Evolutionary conservation across 2,329 filamentous ascomycete genomes (phyloP), one percentile per base, ranked within the genome.

Genomic region (Colletotrichum simmondsii): DNA sequence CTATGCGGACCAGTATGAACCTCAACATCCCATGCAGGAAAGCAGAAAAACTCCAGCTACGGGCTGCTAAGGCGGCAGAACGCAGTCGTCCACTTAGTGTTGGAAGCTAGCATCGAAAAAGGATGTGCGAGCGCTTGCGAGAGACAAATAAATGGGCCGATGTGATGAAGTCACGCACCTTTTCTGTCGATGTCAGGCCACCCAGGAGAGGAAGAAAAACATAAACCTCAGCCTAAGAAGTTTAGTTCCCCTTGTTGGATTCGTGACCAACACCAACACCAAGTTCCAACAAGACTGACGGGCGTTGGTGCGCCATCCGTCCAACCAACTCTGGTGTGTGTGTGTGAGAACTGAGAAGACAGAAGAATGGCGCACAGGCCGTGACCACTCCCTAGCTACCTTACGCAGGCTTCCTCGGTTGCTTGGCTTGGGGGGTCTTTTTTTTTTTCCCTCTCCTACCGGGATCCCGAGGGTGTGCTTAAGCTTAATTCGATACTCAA

Each of bases 401-500:
- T 35, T 57, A 49, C 16, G 42, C 46, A 57, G 12, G 16, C 42
- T 28, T 32, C 11, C 35, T 68, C 53, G 64, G 22, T 58, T 67
- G 63, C 63, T 56, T 30, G 49, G 54, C 60, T 66, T 61, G 56
- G 60, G n/a, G 53, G 32, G 24, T 58, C 19, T 19, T n/a, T 22
- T 49, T 19, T n/a, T 22, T 49, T 22, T 22, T 49, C 42, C 42
- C 37, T 42, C 14, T 61, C 62, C 60, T 56, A 57, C 32, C 56
- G 32, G 16, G 64, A 62, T 71, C 71, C 71, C 71, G 71, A 73
- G 37, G 60, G 68, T 71, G 66, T 65, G 71, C 71, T 73, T 73
- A 73, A 73, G 71, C 71, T 73, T 73, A 73, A 71, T 73, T 73
- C 71, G 71, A 70, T 65, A 54, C 71, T 71, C 60, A 60, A 49